These are phyloP conservation scores for Sorghum bicolor DNA, from an alignment of 176 grass and related monocot genomes.

Conservation along the genomic window DNA sequence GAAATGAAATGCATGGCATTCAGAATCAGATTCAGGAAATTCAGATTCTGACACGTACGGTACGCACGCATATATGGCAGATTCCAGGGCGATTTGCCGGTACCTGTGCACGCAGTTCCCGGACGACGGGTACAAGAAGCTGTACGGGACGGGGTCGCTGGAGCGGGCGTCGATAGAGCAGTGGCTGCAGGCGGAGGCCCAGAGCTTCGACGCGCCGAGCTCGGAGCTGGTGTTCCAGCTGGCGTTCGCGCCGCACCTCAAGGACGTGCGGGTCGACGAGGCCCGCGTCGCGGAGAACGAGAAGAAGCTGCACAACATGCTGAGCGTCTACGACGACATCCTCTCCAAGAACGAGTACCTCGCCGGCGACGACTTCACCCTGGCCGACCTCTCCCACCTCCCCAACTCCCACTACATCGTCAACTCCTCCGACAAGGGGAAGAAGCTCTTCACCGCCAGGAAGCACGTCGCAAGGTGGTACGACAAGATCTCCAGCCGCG, in stretches of 20 bases:
- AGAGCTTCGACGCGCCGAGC: constrained; percentile 68
- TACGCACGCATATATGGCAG: constrained; percentile 22
- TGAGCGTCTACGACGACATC: constrained; percentile 51
- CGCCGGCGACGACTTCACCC: constrained; percentile 55
- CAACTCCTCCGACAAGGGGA: constrained; percentile 38
- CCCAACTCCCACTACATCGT: constrained; percentile 77
- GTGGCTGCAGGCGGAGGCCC: constrained; percentile 70
- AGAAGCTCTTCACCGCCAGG: constrained; percentile 65
- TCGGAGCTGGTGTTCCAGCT: constrained; percentile 75
- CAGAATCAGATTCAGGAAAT: too few species aligned
- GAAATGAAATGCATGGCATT: too few species aligned
- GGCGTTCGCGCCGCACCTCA: constrained; percentile 57
- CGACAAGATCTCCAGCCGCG: constrained; percentile 45
- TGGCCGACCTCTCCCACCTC: constrained; percentile 74
- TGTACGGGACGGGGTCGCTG: constrained; percentile 62
- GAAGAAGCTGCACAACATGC: constrained; percentile 51
- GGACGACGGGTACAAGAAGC: constrained; percentile 50
- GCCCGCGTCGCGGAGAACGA: constrained; percentile 41
- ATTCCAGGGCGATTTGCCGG: constrained; percentile 71
- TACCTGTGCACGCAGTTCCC: constrained; percentile 63
- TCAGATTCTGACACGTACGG: too few species aligned
- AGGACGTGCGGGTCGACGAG: constrained; percentile 41
- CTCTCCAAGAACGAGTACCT: constrained; percentile 49
- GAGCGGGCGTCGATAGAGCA: constrained; percentile 78
- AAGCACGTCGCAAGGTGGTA: constrained; percentile 79